Base-by-base conservation (phyloP, 768 basidiomycete genomes). In the Boletus tylopilopsis region DNA sequence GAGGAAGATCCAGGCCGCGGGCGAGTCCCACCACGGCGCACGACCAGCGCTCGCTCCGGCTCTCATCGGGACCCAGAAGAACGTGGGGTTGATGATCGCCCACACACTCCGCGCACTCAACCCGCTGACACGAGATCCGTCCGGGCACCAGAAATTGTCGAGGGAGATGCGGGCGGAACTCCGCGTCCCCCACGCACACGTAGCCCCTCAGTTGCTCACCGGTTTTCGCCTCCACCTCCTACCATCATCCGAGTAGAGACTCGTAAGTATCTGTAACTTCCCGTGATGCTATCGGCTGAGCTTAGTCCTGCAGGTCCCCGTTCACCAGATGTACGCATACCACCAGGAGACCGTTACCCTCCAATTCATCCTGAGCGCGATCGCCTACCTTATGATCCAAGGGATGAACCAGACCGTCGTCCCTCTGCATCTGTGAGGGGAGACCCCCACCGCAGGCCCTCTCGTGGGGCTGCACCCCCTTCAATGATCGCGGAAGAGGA, bases 211-310 rank as follows among this genome's bases (percentile, higher is more conserved):
- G n/a, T 18, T 7, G 53, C 55, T 6, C 49, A 55, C 29, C 45
- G 12, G 29, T 30, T 40, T 24, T 66, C 66, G 21, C 66, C 64
- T 15, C 34, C 39, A 9, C 58, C 55, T 11, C 66, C 66, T 19
- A 68, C 66, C 9, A 60, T 68, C 23, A 68, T 68, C 19, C 62
- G 64, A 47, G 32, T 67, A 30, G 65, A 59, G 15, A 53, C 50
- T 37, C 53, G 66, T 67, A 54, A 2, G 63, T 52, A 4, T 32
- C 5, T 36, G 10, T 22, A 5, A 21, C 41, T 45, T 43, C 15
- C 6, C 23, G 4, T 5, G 2, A 27, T 39, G 15, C 4, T 34
- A 32, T 36, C n/a, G n/a, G 22, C 33, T 64, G 24, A 66, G 2
- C 16, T 23, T 18, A n/a, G 45, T n/a, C 38, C 37, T 16, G 13